Conservation (phyloP, 2,329 filamentous ascomycete species). For the Pseudogymnoascus sp. region DNA sequence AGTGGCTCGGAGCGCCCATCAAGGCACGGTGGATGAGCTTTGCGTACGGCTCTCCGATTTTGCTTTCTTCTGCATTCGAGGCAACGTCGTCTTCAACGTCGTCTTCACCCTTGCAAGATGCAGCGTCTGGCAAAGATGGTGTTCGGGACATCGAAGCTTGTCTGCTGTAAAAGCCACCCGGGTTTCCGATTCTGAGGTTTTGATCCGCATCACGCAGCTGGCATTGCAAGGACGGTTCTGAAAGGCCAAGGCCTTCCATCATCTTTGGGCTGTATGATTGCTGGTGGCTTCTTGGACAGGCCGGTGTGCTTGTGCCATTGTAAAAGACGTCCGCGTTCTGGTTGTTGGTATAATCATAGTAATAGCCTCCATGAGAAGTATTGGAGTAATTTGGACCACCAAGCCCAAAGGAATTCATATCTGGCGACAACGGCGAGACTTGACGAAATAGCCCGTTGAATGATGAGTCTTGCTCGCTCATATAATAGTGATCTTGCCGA, state of each 20-base stretch:
- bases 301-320: not conserved
- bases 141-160: conserved; percentile 10
- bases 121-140: conserved; percentile 12
- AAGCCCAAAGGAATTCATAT: not conserved
- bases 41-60: conserved; percentile 61
- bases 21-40: conserved; percentile 72
- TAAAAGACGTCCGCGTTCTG: not conserved
- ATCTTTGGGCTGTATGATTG: conserved; percentile 3
- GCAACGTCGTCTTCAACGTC: conserved; percentile 23
- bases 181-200: not conserved
- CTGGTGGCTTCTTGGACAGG: not conserved
- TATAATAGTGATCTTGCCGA: not conserved
- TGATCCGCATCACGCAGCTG: not conserved
- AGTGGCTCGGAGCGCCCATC: conserved; percentile 54
- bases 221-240: not conserved
- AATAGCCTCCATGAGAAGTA: not conserved
- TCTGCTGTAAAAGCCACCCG: conserved; percentile 1
- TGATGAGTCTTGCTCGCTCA: not conserved
- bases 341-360: not conserved
- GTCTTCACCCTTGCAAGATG: conserved; percentile 20
- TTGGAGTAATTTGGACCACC: not conserved
- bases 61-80: conserved; percentile 23
- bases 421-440: not conserved
- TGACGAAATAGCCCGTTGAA: not conserved
- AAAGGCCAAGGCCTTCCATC: not conserved